Conservation (phyloP, 768 basidiomycete species). For the Suillus weaverae region DNA sequence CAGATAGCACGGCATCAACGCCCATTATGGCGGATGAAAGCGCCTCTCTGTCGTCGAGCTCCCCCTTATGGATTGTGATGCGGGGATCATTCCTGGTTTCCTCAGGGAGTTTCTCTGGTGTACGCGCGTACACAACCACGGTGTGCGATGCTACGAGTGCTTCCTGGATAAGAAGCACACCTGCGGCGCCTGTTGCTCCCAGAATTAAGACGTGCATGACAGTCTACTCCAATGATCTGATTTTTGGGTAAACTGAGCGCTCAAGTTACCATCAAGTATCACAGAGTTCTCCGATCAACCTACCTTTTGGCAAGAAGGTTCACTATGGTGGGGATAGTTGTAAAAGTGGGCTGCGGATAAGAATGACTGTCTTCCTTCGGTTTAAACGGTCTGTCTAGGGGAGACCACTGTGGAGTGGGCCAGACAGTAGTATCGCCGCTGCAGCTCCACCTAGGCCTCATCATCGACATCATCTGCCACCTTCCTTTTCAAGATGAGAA, state of each 20-base stretch:
- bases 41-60: slow-evolving; percentile 50
- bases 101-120: slow-evolving; percentile 60
- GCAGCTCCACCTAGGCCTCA: not conserved
- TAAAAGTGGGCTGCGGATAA: not conserved
- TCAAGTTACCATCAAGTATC: not conserved
- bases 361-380: not conserved
- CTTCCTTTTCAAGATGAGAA: not conserved
- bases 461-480: not conserved
- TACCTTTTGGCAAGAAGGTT: not conserved
- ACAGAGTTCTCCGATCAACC: not conserved
- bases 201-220: slow-evolving; percentile 60
- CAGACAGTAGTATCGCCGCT: not conserved
- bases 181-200: slow-evolving; percentile 68
- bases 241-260: not conserved
- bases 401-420: not conserved
- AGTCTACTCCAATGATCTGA: not conserved
- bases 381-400: not conserved
- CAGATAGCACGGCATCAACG: slow-evolving; percentile 64
- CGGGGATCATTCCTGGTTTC: slow-evolving; percentile 45
- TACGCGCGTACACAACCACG: slow-evolving; percentile 63
- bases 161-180: slow-evolving; percentile 57
- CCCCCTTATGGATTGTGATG: slow-evolving; percentile 53
- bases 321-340: not conserved
- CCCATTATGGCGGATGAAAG: slow-evolving; percentile 54
- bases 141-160: slow-evolving; percentile 45